Evolutionary conservation across 441 rosid species (phyloP), one percentile per base, ranked within the genome.

Genomic region (Aleurites moluccanus): DNA sequence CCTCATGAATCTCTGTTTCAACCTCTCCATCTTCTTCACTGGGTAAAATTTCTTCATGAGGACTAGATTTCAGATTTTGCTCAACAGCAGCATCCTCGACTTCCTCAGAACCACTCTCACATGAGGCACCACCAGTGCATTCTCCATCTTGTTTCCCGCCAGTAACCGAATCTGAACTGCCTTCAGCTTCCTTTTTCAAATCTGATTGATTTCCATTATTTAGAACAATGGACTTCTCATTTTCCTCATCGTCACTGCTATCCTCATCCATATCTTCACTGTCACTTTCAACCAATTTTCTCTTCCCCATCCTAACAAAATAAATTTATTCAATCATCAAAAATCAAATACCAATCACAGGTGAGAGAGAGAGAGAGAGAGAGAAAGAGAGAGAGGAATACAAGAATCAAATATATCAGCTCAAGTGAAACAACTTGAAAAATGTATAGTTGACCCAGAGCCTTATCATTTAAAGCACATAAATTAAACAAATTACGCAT

Each of bases 221-320:
- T 47, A 89, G 23, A 69, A 89, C 87, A 52, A 82, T 78, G 64
- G 90, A 88, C 76, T 88, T 87, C 82, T 86, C 97, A 80, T 60
- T 80, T 67, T 84, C 87, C 56, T 85, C 86, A 1, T 86, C 88
- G 56, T 86, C 89, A 30, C 86, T 81, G 73, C 83, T 84, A 79
- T 84, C 88, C 67, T 83, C 93, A 45, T 76, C 80, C 5, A 40
- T 72, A 67, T 62, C 78, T 75, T 82, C 86, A 45, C 90, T 83
- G 62, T 90, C 98, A 78, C 92, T 86, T 55, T 76, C 97, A 70
- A 69, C 90, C 79, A 88, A 27, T 77, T 76, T 85, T 73, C 89
- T 83, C 84, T 91, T 92, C 42, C 97, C 97, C 88, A 86, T 86
- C 97, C 97, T 94, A 77, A 25, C 33, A 81, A 75, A 78, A 57